phyloP scores from a whole-genome alignment of 1,284 basidiomycete species.

The Moesziomyces antarcticus region DNA sequence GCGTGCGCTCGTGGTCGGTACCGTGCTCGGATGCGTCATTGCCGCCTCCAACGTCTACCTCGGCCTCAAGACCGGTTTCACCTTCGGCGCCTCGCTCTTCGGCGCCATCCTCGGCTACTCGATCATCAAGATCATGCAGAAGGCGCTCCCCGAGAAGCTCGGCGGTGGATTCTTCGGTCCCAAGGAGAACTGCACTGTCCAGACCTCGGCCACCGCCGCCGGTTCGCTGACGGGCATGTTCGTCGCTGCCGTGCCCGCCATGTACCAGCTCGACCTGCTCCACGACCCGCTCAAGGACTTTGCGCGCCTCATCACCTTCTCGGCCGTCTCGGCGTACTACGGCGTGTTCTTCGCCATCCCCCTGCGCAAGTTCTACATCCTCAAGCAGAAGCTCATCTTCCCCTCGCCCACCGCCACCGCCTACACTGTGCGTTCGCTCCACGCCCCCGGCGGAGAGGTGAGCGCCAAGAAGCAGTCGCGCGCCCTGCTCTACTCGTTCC shows the following conservation, averaged over 20 bases:
- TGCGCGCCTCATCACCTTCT: constrained; percentile 71
- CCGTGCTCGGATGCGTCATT: constrained; percentile 74
- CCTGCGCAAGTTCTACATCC: constrained; percentile 75
- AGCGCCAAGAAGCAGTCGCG: constrained; percentile 75
- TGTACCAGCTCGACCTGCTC: constrained; percentile 71
- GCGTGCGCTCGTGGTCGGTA: constrained; percentile 75
- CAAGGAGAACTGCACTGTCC: constrained; percentile 74
- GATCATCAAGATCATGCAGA: constrained; percentile 75
- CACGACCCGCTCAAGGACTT: constrained; percentile 53
- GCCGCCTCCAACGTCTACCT: constrained; percentile 78
- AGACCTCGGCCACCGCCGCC: constrained; percentile 59
- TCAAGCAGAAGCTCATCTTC: constrained; percentile 77
- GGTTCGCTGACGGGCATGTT: constrained; percentile 72
- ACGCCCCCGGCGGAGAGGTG: constrained; percentile 67
- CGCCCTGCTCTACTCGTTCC: constrained; percentile 72
- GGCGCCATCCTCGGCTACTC: constrained; percentile 77
- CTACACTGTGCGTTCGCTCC: constrained; percentile 76
- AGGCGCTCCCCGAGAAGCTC: constrained; percentile 71
- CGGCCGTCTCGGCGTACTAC: constrained; percentile 74
- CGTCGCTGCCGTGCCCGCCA: constrained; percentile 76
- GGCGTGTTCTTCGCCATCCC: constrained; percentile 78
- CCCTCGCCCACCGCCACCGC: constrained; percentile 78
- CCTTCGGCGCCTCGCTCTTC: constrained; percentile 76
- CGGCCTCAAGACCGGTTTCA: constrained; percentile 75
- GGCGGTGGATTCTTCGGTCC: constrained; percentile 76